phyloP scores from a whole-genome alignment of 1,284 basidiomycete species.

The Amylostereum chailletii region DNA sequence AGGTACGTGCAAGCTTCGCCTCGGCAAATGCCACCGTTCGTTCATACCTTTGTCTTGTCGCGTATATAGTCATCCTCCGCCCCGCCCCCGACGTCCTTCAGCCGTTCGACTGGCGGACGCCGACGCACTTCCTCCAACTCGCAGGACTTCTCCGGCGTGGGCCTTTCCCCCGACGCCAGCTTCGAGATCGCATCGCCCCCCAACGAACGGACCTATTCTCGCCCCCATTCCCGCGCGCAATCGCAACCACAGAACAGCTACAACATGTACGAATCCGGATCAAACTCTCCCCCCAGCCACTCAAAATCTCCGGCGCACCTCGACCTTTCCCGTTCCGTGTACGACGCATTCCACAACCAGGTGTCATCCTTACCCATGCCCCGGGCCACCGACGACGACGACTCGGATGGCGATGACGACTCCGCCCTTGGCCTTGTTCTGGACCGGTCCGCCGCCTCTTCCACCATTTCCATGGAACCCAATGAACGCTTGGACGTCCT shows the following conservation, averaged over 20 bases:
- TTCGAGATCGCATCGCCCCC: constrained; percentile 30
- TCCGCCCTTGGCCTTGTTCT: constrained; percentile 47
- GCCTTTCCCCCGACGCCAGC: constrained; percentile 17
- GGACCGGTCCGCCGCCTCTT: constrained; percentile 46
- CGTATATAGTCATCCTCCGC: not conserved
- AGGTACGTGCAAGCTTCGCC: constrained; percentile 34
- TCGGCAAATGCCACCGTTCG: not conserved
- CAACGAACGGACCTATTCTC: constrained; percentile 31
- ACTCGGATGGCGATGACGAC: constrained; percentile 37
- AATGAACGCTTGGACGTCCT: constrained; percentile 62
- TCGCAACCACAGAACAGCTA: constrained; percentile 36
- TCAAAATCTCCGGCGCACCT: constrained; percentile 23
- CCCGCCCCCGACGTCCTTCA: constrained; percentile 31
- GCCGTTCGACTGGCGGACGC: constrained; percentile 30
- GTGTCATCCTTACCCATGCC: constrained; percentile 35
- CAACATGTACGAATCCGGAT: constrained; percentile 15
- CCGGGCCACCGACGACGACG: constrained; percentile 24
- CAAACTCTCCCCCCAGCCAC: constrained; percentile 19
- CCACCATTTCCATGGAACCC: constrained; percentile 54
- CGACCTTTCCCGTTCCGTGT: constrained; percentile 24
- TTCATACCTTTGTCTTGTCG: not conserved
- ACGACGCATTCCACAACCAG: constrained; percentile 21
- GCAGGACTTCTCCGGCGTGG: constrained; percentile 32
- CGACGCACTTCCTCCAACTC: constrained; percentile 62
- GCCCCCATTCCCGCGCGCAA: constrained; percentile 52